Percentiles rank a stretch among this genome's conserved stretches.
phyloP scores from a whole-genome alignment of 106 monocot species.

The Iris macrosiphon region DNA sequence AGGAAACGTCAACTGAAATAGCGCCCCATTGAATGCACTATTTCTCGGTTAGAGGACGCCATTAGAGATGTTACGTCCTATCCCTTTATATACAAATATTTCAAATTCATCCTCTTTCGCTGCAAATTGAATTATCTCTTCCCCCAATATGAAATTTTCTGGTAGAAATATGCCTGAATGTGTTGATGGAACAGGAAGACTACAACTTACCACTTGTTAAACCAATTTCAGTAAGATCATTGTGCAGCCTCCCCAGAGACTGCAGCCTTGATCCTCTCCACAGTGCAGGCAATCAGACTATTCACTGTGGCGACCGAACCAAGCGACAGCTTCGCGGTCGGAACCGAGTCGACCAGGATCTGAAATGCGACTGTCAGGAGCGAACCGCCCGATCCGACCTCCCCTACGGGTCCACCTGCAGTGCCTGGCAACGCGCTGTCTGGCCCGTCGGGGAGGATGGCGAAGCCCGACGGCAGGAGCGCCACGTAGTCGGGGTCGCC shows the following conservation, averaged over 20 bases:
- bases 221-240: constrained; percentile 13
- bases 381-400: constrained; percentile 30
- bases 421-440: no score
- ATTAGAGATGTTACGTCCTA: no score
- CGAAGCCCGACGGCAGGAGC: constrained; percentile 78
- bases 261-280: constrained; percentile 74
- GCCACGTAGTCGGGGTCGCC: constrained; percentile 90
- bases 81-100: no score
- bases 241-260: constrained; percentile 40
- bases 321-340: constrained; percentile 80
- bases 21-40: no score
- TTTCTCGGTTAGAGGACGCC: no score
- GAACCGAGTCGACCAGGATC: constrained; percentile 82
- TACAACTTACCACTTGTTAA: constrained; percentile 2
- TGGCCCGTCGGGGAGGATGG: constrained; percentile 76
- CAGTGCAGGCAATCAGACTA: constrained; percentile 89
- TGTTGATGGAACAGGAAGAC: not conserved
- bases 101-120: no score
- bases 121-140: no score
- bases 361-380: constrained; percentile 88
- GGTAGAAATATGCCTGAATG: no score
- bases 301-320: constrained; percentile 86
- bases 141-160: no score
- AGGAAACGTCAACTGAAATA: no score
- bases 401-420: not conserved